Evolutionary conservation across 495 filamentous ascomycete genomes (phyloP).

Genomic region (Penicillium egyptiacum): DNA sequence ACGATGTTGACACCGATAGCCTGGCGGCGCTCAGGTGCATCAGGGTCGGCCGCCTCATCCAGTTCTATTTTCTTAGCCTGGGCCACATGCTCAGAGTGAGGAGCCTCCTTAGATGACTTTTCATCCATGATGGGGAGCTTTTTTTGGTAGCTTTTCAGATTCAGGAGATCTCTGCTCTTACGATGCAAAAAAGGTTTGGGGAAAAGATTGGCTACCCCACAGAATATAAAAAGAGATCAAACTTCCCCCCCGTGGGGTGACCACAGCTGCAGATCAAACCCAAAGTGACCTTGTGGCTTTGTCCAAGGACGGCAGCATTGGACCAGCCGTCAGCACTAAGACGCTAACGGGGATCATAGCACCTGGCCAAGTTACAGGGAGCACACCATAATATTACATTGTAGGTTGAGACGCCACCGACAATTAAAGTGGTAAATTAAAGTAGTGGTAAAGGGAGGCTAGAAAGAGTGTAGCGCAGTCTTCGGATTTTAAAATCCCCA

Average conservation of each 20-base stretch:
- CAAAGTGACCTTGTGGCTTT: neutral
- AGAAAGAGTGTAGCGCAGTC: neutral
- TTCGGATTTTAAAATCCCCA: neutral
- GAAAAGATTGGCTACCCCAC: neutral
- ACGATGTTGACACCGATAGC: slow-evolving; percentile 1
- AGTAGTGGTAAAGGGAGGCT: neutral
- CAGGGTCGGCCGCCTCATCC: neutral
- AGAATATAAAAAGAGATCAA: slow-evolving; percentile 1
- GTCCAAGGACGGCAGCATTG: neutral
- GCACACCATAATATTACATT: neutral
- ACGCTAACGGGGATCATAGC: slow-evolving; percentile 2
- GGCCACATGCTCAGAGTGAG: neutral
- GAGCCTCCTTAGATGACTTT: neutral
- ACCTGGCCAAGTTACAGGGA: neutral
- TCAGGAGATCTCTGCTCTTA: neutral
- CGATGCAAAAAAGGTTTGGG: neutral
- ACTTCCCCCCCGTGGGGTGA: slow-evolving; percentile 1
- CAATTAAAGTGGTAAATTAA: neutral
- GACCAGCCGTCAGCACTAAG: slow-evolving; percentile 8
- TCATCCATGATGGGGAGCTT: neutral
- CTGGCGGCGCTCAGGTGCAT: neutral
- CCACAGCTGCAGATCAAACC: slow-evolving; percentile 3
- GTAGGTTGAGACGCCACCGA: neutral
- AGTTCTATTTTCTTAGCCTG: neutral
- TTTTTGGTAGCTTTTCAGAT: neutral